phyloP scores from a whole-genome alignment of 208 protist genomes.

The Trypanosoma cruzi region DNA sequence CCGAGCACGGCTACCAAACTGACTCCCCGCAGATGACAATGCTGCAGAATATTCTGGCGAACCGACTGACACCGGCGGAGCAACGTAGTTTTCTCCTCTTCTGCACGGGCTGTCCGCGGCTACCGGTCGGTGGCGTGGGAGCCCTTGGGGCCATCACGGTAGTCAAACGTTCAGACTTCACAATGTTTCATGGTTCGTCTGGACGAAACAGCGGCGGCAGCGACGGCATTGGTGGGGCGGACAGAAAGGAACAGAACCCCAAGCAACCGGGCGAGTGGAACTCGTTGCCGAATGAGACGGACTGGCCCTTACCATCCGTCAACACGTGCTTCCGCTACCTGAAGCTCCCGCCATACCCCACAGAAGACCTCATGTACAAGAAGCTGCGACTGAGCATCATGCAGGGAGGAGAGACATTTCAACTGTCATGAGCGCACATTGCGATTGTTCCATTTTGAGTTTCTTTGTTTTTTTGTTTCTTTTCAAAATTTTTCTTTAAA shows the following conservation, averaged over 20 bases:
- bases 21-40: conserved; percentile 79
- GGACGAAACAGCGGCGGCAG: conserved; percentile 11
- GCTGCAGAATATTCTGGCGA: conserved; percentile 67
- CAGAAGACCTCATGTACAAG: conserved; percentile 78
- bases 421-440: conserved; percentile 62
- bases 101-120: conserved; percentile 86
- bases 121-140: conserved; percentile 83
- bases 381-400: conserved; percentile 87
- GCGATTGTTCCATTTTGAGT: conserved; percentile 3
- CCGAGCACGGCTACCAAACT: conserved; percentile 89
- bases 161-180: conserved; percentile 70
- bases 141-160: conserved; percentile 91
- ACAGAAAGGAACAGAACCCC: conserved; percentile 25
- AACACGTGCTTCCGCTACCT: conserved; percentile 94
- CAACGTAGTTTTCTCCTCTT: conserved; percentile 91
- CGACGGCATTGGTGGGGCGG: not conserved
- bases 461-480: conserved; percentile 3
- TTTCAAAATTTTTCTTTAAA: no score
- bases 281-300: conserved; percentile 31
- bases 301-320: conserved; percentile 88
- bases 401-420: conserved; percentile 78
- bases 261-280: conserved; percentile 3
- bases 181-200: conserved; percentile 27
- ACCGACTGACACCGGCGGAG: conserved; percentile 74
- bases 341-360: conserved; percentile 89